These are phyloP conservation scores for Yarrowia divulgata DNA, from an alignment of 805 yeast species.

Conservation along the genomic window DNA sequence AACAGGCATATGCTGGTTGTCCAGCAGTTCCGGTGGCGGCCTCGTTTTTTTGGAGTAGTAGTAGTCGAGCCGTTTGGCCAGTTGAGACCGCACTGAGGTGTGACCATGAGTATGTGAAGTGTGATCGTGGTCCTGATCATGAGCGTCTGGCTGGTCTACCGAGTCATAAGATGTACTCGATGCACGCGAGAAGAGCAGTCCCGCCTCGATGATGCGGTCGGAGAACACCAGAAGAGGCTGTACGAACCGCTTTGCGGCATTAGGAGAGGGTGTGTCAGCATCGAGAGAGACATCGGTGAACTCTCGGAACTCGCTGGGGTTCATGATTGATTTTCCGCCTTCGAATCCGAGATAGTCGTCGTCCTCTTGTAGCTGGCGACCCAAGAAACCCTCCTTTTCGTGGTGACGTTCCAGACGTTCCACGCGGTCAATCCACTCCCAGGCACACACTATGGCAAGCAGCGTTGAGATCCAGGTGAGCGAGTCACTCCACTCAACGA, in stretches of 20 bases:
- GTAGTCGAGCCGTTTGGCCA: constrained; percentile 27
- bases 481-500: constrained; percentile 73
- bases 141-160: constrained; percentile 7
- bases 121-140: not conserved
- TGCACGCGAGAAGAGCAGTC: constrained; percentile 21
- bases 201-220: constrained; percentile 30
- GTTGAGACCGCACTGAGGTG: constrained; percentile 4
- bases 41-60: constrained; percentile 32
- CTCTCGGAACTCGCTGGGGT: constrained; percentile 28
- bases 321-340: constrained; percentile 28
- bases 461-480: constrained; percentile 77
- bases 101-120: not conserved
- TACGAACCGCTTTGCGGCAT: constrained; percentile 17
- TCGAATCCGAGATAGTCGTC: constrained; percentile 49
- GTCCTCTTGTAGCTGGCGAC: constrained; percentile 77
- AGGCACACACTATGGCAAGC: constrained; percentile 72
- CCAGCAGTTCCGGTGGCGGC: constrained; percentile 31
- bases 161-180: constrained; percentile 23
- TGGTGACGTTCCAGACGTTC: constrained; percentile 62
- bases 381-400: constrained; percentile 76
- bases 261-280: constrained; percentile 3
- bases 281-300: constrained; percentile 24
- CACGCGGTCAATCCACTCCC: constrained; percentile 85
- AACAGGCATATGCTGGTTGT: constrained; percentile 29
- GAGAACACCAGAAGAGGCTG: constrained; percentile 13